Evolutionary conservation across 495 filamentous ascomycete genomes (phyloP).

Genomic region (Trichoderma orchidacearum): DNA sequence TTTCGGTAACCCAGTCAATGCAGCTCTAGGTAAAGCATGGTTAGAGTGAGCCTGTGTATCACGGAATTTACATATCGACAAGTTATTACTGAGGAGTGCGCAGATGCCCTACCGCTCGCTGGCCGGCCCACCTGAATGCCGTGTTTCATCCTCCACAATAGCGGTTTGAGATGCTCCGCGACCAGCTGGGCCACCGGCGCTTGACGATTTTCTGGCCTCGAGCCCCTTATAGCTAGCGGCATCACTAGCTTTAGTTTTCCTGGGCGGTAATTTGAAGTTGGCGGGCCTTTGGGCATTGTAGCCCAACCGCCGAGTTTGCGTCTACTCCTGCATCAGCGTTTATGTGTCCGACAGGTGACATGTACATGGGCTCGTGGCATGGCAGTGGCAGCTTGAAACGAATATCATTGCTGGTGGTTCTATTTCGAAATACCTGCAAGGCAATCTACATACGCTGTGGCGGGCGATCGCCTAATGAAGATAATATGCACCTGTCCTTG

Average conservation of each 20-base stretch:
- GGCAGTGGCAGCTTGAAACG: not conserved
- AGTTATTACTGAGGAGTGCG: not conserved
- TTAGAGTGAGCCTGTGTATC: not conserved
- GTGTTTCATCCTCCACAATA: slow-evolving; percentile 1
- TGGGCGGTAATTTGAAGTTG: not conserved
- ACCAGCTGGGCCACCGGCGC: not conserved
- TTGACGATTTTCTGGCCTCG: not conserved
- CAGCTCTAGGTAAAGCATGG: not conserved
- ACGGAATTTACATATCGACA: not conserved
- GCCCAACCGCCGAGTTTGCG: not conserved
- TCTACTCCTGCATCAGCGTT: not conserved
- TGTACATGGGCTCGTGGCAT: not conserved
- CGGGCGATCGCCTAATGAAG: too few species aligned
- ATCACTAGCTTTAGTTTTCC: not conserved
- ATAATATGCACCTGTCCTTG: too few species aligned
- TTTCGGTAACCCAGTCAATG: not conserved
- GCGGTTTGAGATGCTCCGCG: not conserved
- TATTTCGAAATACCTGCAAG: not conserved
- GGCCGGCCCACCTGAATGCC: not conserved
- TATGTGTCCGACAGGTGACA: not conserved
- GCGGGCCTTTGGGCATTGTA: not conserved
- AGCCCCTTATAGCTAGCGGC: not conserved
- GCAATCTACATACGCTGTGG: too few species aligned
- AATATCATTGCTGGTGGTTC: not conserved
- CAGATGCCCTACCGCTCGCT: not conserved